phyloP scores from a whole-genome alignment of 495 filamentous ascomycete species.

The Hamigera avellanea region DNA sequence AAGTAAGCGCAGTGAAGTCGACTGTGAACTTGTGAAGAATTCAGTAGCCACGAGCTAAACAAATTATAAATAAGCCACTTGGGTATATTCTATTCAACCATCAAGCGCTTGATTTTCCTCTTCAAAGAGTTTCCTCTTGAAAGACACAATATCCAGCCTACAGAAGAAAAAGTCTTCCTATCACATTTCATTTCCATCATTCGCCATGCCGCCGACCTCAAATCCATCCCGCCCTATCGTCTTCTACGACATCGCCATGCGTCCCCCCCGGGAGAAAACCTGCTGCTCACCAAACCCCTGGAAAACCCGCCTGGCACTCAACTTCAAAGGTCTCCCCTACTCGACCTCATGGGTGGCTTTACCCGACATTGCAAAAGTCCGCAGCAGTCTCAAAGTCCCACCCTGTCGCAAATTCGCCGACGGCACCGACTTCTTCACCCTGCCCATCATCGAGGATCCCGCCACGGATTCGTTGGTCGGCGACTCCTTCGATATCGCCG shows the following conservation, averaged over 20 bases:
- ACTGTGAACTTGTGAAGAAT: no score
- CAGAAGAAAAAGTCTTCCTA: no score
- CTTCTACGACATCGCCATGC: constrained; percentile 48
- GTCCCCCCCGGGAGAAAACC: constrained; percentile 22
- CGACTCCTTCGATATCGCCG: constrained; percentile 52
- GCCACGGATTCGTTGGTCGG: constrained; percentile 31
- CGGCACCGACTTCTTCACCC: constrained; percentile 45
- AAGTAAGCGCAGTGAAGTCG: no score
- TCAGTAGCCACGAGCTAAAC: no score
- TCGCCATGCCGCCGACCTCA: no score
- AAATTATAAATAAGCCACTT: no score
- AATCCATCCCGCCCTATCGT: no score
- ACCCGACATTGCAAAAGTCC: constrained; percentile 35
- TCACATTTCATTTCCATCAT: no score
- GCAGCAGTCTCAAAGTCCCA: constrained; percentile 28
- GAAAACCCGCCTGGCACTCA: constrained; percentile 48
- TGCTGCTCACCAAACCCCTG: constrained; percentile 43
- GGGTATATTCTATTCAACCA: no score
- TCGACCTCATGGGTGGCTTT: constrained; percentile 40
- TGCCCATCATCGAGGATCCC: constrained; percentile 44
- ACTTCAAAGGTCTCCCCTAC: constrained; percentile 44
- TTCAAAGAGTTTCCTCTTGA: no score
- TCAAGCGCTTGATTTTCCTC: no score
- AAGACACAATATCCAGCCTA: no score
- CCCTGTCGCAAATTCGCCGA: constrained; percentile 42